These are phyloP conservation scores for Macroventuria anomochaeta DNA, from an alignment of 2,329 filamentous ascomycete species.

Conservation along the genomic window DNA sequence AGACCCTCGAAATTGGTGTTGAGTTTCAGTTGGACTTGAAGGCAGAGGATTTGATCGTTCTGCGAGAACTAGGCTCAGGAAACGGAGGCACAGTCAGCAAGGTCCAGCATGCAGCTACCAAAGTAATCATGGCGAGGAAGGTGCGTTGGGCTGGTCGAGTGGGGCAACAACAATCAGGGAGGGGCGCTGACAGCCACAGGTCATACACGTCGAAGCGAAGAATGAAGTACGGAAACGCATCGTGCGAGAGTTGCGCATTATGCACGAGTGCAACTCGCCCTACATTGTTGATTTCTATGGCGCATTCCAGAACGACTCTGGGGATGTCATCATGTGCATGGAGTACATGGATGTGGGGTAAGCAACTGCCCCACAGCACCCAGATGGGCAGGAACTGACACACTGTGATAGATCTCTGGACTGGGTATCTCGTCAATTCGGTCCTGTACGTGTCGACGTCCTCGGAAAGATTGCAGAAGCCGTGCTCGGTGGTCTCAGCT, in stretches of 20 bases:
- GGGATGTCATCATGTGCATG: conserved; percentile 99
- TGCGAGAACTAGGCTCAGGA: conserved; percentile 93
- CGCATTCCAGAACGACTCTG: conserved; percentile 93
- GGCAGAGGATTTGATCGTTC: conserved; percentile 87
- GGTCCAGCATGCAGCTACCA: conserved; percentile 91
- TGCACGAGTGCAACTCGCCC: conserved; percentile 96
- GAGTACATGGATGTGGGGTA: conserved; percentile 99
- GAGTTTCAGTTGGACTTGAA: conserved; percentile 94
- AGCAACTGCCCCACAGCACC: conserved; percentile 47
- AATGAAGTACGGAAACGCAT: conserved; percentile 97
- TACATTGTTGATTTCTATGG: conserved; percentile 98
- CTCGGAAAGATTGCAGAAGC: conserved; percentile 97
- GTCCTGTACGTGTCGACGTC: conserved; percentile 93
- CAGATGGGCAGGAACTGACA: conserved; percentile 21
- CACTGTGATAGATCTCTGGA: conserved; percentile 75
- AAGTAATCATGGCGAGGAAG: conserved; percentile 98
- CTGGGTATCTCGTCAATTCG: conserved; percentile 91
- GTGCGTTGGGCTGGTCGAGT: conserved; percentile 56
- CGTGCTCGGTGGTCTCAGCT: conserved; percentile 89
- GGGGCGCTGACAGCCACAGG: conserved; percentile 59
- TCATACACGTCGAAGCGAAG: conserved; percentile 98
- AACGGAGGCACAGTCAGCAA: conserved; percentile 99
- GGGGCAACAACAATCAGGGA: background rate
- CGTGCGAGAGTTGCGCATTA: conserved; percentile 94
- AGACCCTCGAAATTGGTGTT: conserved; percentile 91